Percentiles rank a stretch among this genome's conserved stretches.
These are phyloP conservation scores for Neurospora sp. DNA, from an alignment of 495 filamentous ascomycete genomes.

Conservation along the genomic window DNA sequence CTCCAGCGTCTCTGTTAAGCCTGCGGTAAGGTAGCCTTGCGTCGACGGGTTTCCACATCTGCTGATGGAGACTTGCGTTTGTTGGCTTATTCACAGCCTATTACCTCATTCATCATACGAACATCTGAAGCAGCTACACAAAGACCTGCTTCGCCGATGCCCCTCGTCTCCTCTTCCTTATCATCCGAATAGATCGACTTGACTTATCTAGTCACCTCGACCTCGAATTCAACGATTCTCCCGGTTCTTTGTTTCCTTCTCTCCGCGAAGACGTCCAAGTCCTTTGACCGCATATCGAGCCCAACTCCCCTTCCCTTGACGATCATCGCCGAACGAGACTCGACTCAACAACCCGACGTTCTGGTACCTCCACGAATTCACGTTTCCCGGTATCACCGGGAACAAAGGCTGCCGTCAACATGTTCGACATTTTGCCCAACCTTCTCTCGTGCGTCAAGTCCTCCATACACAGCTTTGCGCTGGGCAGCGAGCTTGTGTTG, in stretches of 20 bases:
- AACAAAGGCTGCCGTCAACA: conserved; percentile 23
- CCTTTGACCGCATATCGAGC: not conserved
- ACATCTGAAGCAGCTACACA: not conserved
- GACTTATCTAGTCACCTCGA: not conserved
- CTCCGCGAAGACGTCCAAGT: not conserved
- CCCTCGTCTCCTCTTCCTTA: not conserved
- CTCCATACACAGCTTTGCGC: not conserved
- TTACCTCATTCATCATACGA: not conserved
- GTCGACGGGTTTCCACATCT: not conserved
- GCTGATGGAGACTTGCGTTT: not conserved
- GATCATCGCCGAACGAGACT: not conserved
- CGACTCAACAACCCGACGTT: not conserved
- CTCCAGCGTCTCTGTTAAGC: not conserved
- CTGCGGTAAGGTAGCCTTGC: not conserved
- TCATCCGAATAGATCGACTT: not conserved
- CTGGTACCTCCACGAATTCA: not conserved
- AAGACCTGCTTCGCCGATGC: not conserved
- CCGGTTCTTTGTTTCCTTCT: not conserved
- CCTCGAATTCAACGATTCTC: not conserved
- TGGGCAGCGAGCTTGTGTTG: conserved; percentile 1
- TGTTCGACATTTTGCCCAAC: conserved; percentile 77
- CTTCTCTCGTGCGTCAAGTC: conserved; percentile 59
- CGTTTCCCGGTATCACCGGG: not conserved
- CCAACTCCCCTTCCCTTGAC: not conserved
- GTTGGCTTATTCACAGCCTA: not conserved